A percentile compares a stretch with the other conserved stretches of the same genome.
Conservation (phyloP, 2,329 filamentous ascomycete species). For the Claviceps arundinis region DNA sequence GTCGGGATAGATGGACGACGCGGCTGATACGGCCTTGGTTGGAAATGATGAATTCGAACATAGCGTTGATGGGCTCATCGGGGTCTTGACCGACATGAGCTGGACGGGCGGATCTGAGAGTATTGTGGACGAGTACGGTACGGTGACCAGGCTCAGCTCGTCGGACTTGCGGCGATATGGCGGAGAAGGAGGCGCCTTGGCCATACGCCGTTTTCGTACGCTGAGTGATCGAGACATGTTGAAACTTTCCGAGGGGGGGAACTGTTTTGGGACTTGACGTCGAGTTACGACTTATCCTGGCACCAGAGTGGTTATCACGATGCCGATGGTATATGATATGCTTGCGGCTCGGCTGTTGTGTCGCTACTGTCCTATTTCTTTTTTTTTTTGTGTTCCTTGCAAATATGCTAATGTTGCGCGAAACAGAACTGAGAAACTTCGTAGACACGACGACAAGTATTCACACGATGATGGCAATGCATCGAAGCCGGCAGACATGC, state of each 20-base stretch:
- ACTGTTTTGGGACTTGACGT: not conserved
- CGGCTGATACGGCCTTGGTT: not conserved
- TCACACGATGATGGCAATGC: not conserved
- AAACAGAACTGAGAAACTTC: not conserved
- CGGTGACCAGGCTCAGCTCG: not conserved
- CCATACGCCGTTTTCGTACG: not conserved
- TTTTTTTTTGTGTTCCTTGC: not conserved
- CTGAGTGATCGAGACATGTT: not conserved
- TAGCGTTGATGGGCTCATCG: not conserved
- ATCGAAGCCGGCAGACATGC: not conserved
- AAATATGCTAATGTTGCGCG: not conserved
- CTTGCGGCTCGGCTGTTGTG: not conserved
- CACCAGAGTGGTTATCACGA: not conserved
- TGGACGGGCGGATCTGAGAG: not conserved
- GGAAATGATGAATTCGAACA: not conserved
- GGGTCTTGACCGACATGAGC: not conserved
- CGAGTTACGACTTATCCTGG: not conserved
- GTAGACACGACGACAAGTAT: not conserved
- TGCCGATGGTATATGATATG: not conserved
- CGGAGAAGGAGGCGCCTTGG: not conserved
- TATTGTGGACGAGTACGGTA: not conserved
- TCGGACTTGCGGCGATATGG: not conserved
- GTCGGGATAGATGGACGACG: slow-evolving; percentile 2
- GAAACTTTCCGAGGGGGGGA: not conserved
- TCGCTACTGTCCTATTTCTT: not conserved